These are phyloP conservation scores for Aulographum hederae DNA, from an alignment of 2,329 filamentous ascomycete genomes.

Conservation along the genomic window DNA sequence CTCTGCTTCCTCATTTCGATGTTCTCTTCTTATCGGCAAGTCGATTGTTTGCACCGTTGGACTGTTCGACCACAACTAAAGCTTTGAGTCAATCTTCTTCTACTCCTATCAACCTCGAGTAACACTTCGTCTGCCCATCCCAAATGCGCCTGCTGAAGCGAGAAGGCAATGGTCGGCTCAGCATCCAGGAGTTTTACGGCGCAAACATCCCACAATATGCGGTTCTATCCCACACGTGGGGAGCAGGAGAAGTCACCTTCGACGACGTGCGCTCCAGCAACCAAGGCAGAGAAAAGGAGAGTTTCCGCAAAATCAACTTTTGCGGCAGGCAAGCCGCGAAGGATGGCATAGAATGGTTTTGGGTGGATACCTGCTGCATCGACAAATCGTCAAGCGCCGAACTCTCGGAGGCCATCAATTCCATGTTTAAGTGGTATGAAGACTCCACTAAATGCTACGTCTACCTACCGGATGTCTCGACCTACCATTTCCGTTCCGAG, in stretches of 20 bases:
- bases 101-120: too few relatives aligned
- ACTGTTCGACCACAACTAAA: too few relatives aligned
- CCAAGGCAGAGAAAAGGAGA: constrained; percentile 2
- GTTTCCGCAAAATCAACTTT: constrained; percentile 5
- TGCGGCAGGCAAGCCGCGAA: constrained; percentile 4
- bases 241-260: constrained; percentile 4
- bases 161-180: constrained; percentile 2
- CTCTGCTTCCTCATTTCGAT: too few relatives aligned
- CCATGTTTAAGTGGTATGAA: constrained; percentile 15
- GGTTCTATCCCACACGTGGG: constrained; percentile 7
- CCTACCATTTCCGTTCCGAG: constrained; percentile 1
- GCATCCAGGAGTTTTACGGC: constrained; percentile 1
- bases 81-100: too few relatives aligned
- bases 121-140: too few relatives aligned
- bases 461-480: constrained; percentile 12
- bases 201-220: constrained; percentile 4
- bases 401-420: constrained; percentile 15
- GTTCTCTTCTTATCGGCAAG: too few relatives aligned
- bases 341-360: constrained; percentile 11
- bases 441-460: constrained; percentile 17
- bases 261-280: constrained; percentile 1
- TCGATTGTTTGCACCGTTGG: too few relatives aligned
- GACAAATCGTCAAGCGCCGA: constrained; percentile 18
- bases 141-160: constrained; percentile 4
- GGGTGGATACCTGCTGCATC: constrained; percentile 23